Evolutionary conservation across 108 stramenopile genomes (phyloP), one percentile per base, ranked within the genome.

Genomic region (Craspedostauros australis): DNA sequence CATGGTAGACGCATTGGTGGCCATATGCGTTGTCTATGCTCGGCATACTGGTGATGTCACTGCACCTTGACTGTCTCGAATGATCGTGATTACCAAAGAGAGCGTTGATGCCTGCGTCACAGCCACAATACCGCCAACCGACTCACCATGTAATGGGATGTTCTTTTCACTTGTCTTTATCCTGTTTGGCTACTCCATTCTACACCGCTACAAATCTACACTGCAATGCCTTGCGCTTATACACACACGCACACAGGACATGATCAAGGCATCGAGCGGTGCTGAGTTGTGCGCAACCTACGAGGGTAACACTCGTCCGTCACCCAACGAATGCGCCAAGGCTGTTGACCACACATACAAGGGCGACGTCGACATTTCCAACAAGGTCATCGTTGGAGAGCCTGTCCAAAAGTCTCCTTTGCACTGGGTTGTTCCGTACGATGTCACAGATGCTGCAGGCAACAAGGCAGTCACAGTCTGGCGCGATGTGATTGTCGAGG

Each of bases 371-470:
- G 85, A 93, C 57, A 65, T 93, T 16, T 73, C 82, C 0, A 34
- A 66, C 31, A 54, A 60, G 26, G 86, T 93, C 1, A 45, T 54
- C 7, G 73, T 93, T 6, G 91, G 91, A 9, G 81, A 83, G 12
- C 87, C 83, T 28, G 66, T 76, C 15, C 78, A 79, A 29, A 77
- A 73, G 55, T 73, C 76, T 11, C 36, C 40, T 21, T 54, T 72
- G 54, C 72, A 71, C 21, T 93, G 91, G 91, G 63, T 49, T n/a
- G 84, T 93, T 23, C 87, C 91, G 1, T 88, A 93, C 73, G 64
- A 93, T 50, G 91, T 93, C 11, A 70, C 67, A 42, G 91, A 93
- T 52, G 84, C 79, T 41, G 82, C 87, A 0, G 91, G 91, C 20
- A 93, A 93, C 55, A 58, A 59, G 46, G 87, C 91, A 3, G 43